Percentiles rank a stretch among this genome's conserved stretches.
phyloP scores from a whole-genome alignment of 75 land plant species.

The Azolla pinnata region DNA sequence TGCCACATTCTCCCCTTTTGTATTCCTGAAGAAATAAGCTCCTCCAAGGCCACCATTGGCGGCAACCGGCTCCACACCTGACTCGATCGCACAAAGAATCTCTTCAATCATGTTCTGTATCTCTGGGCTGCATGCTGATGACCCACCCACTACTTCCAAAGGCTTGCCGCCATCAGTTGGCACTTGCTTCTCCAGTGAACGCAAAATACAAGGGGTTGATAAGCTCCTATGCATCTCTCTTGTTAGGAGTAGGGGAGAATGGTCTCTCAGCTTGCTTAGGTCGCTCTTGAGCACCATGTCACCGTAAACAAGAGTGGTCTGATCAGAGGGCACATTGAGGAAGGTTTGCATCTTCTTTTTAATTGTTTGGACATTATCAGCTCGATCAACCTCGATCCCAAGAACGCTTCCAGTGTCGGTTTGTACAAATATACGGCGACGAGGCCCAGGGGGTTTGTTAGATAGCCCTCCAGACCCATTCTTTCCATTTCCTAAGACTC shows the following conservation, averaged over 20 bases:
- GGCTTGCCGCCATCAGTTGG: slow-evolving; percentile 30
- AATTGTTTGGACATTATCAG: slow-evolving; percentile 60
- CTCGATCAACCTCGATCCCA: slow-evolving; percentile 48
- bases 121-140: slow-evolving; percentile 20
- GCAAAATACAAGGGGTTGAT: slow-evolving; percentile 69
- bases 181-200: slow-evolving; percentile 27
- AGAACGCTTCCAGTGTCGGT: slow-evolving; percentile 57
- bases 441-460: slow-evolving; percentile 26
- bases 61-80: slow-evolving; percentile 57
- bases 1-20: slow-evolving; percentile 56
- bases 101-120: slow-evolving; percentile 45
- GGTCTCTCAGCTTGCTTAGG: slow-evolving; percentile 39
- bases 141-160: slow-evolving; percentile 54
- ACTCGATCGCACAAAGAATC: slow-evolving; percentile 42
- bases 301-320: slow-evolving; percentile 44
- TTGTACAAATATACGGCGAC: slow-evolving; percentile 52
- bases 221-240: slow-evolving; percentile 45
- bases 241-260: slow-evolving; percentile 37
- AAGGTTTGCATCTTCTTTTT: slow-evolving; percentile 50
- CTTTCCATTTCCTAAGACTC: slow-evolving; percentile 53
- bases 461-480: slow-evolving; percentile 51
- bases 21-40: slow-evolving; percentile 68
- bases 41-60: slow-evolving; percentile 72
- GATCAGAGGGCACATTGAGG: slow-evolving; percentile 46
- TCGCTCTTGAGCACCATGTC: slow-evolving; percentile 53